These are phyloP conservation scores for Rosa persica DNA, from an alignment of 306 rosid genomes.

Conservation along the genomic window DNA sequence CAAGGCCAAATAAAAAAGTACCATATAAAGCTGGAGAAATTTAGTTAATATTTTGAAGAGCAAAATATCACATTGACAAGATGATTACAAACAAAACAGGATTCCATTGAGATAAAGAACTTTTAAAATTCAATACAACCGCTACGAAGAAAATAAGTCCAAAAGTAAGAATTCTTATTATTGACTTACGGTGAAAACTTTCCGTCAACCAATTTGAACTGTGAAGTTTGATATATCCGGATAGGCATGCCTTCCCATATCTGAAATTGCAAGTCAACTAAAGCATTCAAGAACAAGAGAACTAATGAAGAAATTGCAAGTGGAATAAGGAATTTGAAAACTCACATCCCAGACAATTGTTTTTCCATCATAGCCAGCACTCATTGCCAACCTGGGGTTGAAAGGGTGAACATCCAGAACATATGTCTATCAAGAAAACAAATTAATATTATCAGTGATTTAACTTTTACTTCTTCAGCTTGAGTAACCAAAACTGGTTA, in stretches of 20 bases:
- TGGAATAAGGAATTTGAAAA: slow-evolving; percentile 33
- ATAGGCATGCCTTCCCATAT: slow-evolving; percentile 99
- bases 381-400: slow-evolving; percentile 98
- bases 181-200: slow-evolving; percentile 96
- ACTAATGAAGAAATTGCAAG: slow-evolving; percentile 18
- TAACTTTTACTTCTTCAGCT: neutral
- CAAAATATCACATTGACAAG: slow-evolving; percentile 1
- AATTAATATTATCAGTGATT: slow-evolving; percentile 27
- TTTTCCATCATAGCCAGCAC: slow-evolving; percentile 98
- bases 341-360: slow-evolving; percentile 99
- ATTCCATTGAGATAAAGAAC: slow-evolving; percentile 3
- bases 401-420: slow-evolving; percentile 99
- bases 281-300: slow-evolving; percentile 24
- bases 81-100: neutral
- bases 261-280: slow-evolving; percentile 41
- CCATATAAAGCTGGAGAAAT: neutral
- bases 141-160: neutral
- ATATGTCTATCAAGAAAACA: slow-evolving; percentile 65
- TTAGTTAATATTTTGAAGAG: neutral
- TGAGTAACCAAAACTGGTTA: neutral
- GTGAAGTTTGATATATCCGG: slow-evolving; percentile 68
- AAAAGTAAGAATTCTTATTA: slow-evolving; percentile 5
- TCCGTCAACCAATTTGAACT: slow-evolving; percentile 91
- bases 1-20: neutral
- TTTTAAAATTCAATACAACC: neutral